Percentiles rank a stretch among this genome's conserved stretches.
These are phyloP conservation scores for Glutinoglossum americanum DNA, from an alignment of 495 filamentous ascomycete genomes.

Conservation along the genomic window DNA sequence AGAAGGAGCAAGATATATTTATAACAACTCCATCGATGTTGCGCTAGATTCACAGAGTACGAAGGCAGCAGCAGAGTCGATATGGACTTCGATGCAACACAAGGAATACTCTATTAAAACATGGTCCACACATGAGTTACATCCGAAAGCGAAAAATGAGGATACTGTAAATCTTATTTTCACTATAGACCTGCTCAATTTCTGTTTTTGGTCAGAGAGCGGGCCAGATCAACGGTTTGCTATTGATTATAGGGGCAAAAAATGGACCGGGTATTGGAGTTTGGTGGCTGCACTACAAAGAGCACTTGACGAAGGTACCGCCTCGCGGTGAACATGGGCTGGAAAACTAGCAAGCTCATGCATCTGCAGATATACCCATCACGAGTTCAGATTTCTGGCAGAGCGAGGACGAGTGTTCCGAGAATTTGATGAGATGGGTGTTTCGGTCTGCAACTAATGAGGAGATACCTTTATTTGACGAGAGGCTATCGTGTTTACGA, in stretches of 20 bases:
- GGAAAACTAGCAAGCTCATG: constrained; percentile 3
- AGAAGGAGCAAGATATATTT: constrained; percentile 62
- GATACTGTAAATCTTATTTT: constrained; percentile 78
- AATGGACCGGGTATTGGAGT: constrained; percentile 91
- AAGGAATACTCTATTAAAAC: constrained; percentile 62
- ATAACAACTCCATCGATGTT: constrained; percentile 84
- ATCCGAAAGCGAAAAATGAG: constrained; percentile 55
- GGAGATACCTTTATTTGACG: constrained; percentile 63
- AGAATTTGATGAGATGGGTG: constrained; percentile 49
- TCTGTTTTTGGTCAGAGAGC: constrained; percentile 78
- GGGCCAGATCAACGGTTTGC: constrained; percentile 43
- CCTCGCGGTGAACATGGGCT: background rate
- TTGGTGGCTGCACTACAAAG: constrained; percentile 69
- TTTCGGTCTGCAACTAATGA: constrained; percentile 76
- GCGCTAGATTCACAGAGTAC: constrained; percentile 56
- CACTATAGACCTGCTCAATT: constrained; percentile 90
- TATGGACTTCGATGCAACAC: constrained; percentile 62
- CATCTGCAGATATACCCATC: constrained; percentile 53
- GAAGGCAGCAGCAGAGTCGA: constrained; percentile 57
- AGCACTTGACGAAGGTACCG: constrained; percentile 67
- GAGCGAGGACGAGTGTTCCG: constrained; percentile 51
- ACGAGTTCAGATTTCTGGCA: constrained; percentile 77
- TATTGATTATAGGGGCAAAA: constrained; percentile 56
- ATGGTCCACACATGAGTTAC: constrained; percentile 81
- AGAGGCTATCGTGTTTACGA: constrained; percentile 57